Base-by-base conservation (phyloP, 2,329 filamentous ascomycete species). In the Trichoderma breve region DNA sequence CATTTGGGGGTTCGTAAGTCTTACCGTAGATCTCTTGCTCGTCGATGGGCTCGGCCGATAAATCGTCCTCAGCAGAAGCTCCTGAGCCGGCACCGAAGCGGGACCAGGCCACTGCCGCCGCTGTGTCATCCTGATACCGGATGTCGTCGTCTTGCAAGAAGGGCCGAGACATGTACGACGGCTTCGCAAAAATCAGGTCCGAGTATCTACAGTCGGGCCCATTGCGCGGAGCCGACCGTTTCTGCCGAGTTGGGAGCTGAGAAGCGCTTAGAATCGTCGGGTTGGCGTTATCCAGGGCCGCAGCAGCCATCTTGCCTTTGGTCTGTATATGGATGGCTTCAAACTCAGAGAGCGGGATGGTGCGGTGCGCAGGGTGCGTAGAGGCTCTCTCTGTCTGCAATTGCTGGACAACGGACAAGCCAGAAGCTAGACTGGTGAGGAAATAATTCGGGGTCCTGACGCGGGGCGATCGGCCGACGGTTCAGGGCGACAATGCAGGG, bases 1-100 rank as follows among this genome's bases (percentile, higher is more conserved):
- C 18, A 36, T 39, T 28, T 51, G 30, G 57, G 43, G 30, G 21
- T 11, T 11, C 39, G 28, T 26, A 24, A 15, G 60, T 72, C 84
- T 74, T 84, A 96, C 94, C 94, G 80, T 95, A 99, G 55, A 99
- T 95, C 82, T 99, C 96, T 81, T 98, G 96, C 81, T 97, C 93
- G 79, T 99, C 96, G 76, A 99, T 97, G 71, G 93, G 92, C 77
- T 98, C 95, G 1, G 85, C 84, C 63, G 89, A 86, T 72, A 91
- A 88, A 72, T 90, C 88, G 65, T 89, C 84, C 62, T 81, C 84
- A 62, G 21, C 71, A 28, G 36, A 21, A 36, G 32, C 65, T 60
- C 71, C 68, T 67, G 88, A 83, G 58, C 80, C 84, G 60, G 82
- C 81, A n/a, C 79, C 77, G 58, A 75, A 76, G 60, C 78, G 79